phyloP scores from a whole-genome alignment of 139 green algal species.

The Coccomyxa sp. region DNA sequence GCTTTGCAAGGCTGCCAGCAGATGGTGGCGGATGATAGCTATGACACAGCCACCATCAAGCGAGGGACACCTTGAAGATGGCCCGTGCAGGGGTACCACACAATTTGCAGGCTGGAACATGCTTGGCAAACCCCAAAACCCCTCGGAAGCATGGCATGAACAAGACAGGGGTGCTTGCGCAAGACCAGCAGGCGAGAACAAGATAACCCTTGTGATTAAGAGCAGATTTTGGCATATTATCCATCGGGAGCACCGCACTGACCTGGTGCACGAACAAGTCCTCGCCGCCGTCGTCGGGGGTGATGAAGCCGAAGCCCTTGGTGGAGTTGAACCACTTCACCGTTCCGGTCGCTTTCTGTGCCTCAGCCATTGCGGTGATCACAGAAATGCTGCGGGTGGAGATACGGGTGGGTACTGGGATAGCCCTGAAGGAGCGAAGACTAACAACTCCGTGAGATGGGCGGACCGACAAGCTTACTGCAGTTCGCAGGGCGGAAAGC shows the following conservation, averaged over 20 bases:
- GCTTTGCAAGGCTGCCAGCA: too few species aligned
- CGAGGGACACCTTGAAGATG: not conserved
- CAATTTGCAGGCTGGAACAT: too few species aligned
- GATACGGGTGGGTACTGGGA: not conserved
- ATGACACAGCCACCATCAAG: not conserved
- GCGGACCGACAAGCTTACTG: not conserved
- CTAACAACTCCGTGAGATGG: not conserved
- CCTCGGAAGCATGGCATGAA: not conserved
- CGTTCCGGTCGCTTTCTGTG: constrained; percentile 32
- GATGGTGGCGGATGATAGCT: not conserved
- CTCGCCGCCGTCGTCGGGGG: constrained; percentile 59
- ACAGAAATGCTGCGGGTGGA: not conserved
- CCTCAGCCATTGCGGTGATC: not conserved
- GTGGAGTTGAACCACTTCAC: constrained; percentile 87
- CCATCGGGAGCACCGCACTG: not conserved
- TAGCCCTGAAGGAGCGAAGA: not conserved
- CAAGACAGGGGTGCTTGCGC: not conserved
- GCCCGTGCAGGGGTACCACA: too few species aligned
- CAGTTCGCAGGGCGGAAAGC: not conserved
- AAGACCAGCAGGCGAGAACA: too few species aligned
- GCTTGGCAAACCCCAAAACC: too few species aligned
- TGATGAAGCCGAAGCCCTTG: constrained; percentile 89
- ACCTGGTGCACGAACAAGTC: constrained; percentile 78
- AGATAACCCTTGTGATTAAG: too few species aligned
- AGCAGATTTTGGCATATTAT: not conserved